Percentiles rank a stretch among this genome's conserved stretches.
phyloP scores from a whole-genome alignment of 371 early-diverging fungal genomes.

The Rhizopus delemar region DNA sequence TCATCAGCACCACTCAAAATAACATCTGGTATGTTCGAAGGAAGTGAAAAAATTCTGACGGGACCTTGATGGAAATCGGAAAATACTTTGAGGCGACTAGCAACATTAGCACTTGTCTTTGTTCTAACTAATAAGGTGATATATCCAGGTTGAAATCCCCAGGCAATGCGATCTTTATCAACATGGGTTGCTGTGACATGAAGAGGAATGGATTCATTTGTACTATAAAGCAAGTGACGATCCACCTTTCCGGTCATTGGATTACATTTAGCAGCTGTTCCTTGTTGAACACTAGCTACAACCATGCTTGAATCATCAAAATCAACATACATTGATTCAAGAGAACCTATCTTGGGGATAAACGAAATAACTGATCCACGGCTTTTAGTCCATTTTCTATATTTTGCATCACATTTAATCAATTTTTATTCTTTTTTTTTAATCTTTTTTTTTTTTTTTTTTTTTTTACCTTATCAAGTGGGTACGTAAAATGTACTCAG shows the following conservation, averaged over 20 bases:
- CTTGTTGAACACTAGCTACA: slow-evolving; percentile 41
- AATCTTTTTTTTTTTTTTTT: not conserved
- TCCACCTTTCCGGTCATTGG: slow-evolving; percentile 48
- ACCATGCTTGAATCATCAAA: slow-evolving; percentile 41
- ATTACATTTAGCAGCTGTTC: slow-evolving; percentile 46
- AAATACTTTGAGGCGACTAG: slow-evolving; percentile 38
- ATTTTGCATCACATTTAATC: not conserved
- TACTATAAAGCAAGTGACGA: slow-evolving; percentile 40
- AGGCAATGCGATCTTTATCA: slow-evolving; percentile 48
- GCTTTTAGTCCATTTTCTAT: slow-evolving; percentile 52
- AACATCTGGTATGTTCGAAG: slow-evolving; percentile 25
- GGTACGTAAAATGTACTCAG: slow-evolving; percentile 51
- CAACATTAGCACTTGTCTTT: slow-evolving; percentile 20
- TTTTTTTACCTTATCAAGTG: slow-evolving; percentile 45
- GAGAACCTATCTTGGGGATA: slow-evolving; percentile 44
- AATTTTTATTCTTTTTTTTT: not conserved
- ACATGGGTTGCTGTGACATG: slow-evolving; percentile 33
- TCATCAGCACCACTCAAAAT: slow-evolving; percentile 50
- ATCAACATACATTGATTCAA: slow-evolving; percentile 42
- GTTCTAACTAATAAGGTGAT: slow-evolving; percentile 39
- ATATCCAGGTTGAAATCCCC: slow-evolving; percentile 46
- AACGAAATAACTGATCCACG: slow-evolving; percentile 44
- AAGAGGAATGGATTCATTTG: slow-evolving; percentile 31
- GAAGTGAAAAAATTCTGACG: slow-evolving; percentile 34
- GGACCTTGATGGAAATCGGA: slow-evolving; percentile 46